Evolutionary conservation across 2,329 filamentous ascomycete species (phyloP).

Genomic region (Chlorencoelia australis): DNA sequence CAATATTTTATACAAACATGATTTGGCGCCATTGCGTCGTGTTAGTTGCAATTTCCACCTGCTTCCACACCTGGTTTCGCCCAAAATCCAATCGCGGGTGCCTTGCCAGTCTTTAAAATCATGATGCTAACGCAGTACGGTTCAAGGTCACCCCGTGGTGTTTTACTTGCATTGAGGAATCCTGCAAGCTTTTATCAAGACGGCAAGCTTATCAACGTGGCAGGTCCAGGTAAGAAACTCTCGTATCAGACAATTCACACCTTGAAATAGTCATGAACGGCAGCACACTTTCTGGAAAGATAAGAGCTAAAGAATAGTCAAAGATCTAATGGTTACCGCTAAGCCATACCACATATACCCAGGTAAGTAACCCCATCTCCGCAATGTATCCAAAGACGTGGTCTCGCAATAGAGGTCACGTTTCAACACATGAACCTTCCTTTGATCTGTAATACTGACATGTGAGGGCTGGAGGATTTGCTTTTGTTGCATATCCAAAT

Average conservation of each 20-base stretch:
- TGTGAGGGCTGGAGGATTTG: too few species aligned
- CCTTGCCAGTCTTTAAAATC: not conserved
- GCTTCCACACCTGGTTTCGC: not conserved
- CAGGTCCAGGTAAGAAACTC: too few species aligned
- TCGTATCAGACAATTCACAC: not conserved
- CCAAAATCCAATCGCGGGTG: not conserved
- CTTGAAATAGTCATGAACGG: not conserved
- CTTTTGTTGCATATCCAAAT: conserved; percentile 90
- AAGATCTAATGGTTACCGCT: conserved; percentile 74
- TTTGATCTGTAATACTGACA: not conserved
- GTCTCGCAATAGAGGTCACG: not conserved
- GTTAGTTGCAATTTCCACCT: not conserved
- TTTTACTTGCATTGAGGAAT: conserved; percentile 79
- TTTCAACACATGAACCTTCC: not conserved
- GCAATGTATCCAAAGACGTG: not conserved
- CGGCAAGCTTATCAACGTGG: conserved; percentile 61
- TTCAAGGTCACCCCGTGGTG: conserved; percentile 49
- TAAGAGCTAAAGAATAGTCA: conserved; percentile 11
- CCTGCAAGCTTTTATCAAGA: conserved; percentile 74
- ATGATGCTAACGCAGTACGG: not conserved
- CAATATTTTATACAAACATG: conserved; percentile 21
- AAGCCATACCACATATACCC: conserved; percentile 90
- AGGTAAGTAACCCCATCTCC: not conserved
- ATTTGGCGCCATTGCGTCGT: not conserved
- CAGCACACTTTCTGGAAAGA: not conserved